A percentile compares a stretch with the other conserved stretches of the same genome.
These are phyloP conservation scores for Solanum chiquidenum DNA, from an alignment of 257 asterid species.

Conservation along the genomic window DNA sequence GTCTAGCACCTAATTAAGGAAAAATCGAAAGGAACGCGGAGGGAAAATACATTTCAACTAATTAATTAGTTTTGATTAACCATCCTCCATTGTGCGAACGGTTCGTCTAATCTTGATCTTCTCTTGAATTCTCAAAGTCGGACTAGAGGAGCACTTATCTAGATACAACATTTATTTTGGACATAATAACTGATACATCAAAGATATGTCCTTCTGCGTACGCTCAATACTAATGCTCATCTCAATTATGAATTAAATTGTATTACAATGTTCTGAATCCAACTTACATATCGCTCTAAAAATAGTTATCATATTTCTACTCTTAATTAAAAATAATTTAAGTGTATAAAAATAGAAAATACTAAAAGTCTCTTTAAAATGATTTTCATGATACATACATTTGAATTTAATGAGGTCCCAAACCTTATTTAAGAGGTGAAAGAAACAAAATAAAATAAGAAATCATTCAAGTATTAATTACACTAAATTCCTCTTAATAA, in stretches of 20 bases:
- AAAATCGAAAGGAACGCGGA: not conserved
- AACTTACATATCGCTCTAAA: accelerated
- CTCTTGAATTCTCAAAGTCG: not conserved
- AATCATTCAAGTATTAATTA: not conserved
- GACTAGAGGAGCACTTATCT: no score
- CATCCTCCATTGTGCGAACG: not conserved
- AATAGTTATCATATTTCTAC: not conserved
- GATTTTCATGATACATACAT: not conserved
- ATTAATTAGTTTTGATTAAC: not conserved
- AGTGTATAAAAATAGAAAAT: no score
- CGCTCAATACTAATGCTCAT: accelerated
- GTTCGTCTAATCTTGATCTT: not conserved
- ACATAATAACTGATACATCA: accelerated
- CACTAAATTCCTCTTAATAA: not conserved
- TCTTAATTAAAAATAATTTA: accelerated
- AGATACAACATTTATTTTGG: no score
- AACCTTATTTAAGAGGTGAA: not conserved
- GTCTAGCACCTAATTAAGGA: not conserved
- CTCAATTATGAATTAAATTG: accelerated
- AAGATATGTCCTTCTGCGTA: accelerated
- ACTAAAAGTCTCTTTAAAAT: not conserved
- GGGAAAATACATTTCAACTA: not conserved
- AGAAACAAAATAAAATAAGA: no score
- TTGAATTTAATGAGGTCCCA: not conserved
- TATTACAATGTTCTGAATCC: accelerated